phyloP scores from a whole-genome alignment of 306 rosid genomes.

The Gastrolobium villosum region DNA sequence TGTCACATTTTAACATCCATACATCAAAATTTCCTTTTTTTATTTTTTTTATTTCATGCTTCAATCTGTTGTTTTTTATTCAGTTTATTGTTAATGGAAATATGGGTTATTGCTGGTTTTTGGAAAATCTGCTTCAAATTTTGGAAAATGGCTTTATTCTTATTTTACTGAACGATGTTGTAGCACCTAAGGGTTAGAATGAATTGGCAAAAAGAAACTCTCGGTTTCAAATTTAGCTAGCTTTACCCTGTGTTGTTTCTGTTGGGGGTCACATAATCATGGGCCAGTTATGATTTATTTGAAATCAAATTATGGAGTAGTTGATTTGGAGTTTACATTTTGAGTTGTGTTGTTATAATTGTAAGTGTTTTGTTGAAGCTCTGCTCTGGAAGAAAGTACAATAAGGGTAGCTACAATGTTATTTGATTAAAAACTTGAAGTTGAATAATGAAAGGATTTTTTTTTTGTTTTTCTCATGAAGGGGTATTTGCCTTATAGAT shows the following conservation, averaged over 20 bases:
- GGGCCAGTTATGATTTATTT: neutral
- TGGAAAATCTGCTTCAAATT: neutral
- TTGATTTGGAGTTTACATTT: constrained; percentile 3
- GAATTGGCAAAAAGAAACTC: constrained; percentile 17
- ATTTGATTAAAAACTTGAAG: neutral
- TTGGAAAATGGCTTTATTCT: neutral
- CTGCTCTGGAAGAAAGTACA: neutral
- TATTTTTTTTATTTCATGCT: neutral
- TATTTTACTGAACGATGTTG: neutral
- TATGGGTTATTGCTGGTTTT: constrained; percentile 12
- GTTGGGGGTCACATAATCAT: neutral
- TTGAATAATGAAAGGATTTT: neutral
- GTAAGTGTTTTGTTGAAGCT: constrained; percentile 1
- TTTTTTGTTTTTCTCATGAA: neutral
- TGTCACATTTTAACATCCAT: neutral
- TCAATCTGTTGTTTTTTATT: neutral
- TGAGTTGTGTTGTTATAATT: neutral
- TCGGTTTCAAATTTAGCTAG: constrained; percentile 9
- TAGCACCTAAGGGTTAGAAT: constrained; percentile 5
- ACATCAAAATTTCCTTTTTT: constrained; percentile 13
- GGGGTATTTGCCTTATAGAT: neutral
- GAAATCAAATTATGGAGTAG: neutral
- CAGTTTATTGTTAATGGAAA: constrained; percentile 6
- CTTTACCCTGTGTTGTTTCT: neutral
- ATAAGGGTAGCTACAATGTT: no score